phyloP scores from a whole-genome alignment of 495 filamentous ascomycete genomes.

The Elasticomyces elasticus region DNA sequence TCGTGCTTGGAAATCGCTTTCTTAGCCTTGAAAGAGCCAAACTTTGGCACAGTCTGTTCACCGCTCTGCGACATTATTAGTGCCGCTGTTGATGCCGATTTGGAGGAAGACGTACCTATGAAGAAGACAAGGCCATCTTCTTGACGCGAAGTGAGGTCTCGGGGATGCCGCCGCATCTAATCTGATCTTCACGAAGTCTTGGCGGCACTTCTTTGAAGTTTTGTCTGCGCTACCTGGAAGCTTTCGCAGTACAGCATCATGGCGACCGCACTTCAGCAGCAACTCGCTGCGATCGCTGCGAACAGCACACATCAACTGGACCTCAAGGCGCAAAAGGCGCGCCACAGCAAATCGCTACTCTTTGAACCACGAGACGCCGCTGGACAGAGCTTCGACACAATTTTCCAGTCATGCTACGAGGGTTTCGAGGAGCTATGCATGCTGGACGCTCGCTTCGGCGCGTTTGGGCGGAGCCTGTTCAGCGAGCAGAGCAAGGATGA shows the following conservation, averaged over 20 bases:
- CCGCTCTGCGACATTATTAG: constrained; percentile 1
- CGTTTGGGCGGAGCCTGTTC: constrained; percentile 66
- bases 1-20: background rate
- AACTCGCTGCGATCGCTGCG: constrained; percentile 33
- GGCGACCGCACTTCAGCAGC: constrained; percentile 31
- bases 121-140: background rate
- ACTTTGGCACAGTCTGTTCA: constrained; percentile 22
- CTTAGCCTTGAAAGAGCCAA: constrained; percentile 29
- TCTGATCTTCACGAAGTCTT: constrained; percentile 2
- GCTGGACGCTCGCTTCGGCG: constrained; percentile 63
- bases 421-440: constrained; percentile 84
- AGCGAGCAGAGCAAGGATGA: constrained; percentile 81
- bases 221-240: background rate
- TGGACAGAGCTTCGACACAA: constrained; percentile 74
- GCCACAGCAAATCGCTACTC: constrained; percentile 84
- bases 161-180: background rate
- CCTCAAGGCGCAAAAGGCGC: constrained; percentile 75
- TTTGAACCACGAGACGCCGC: constrained; percentile 75
- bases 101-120: background rate
- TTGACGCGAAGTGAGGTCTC: background rate
- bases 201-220: background rate
- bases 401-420: constrained; percentile 77
- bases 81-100: background rate
- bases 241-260: background rate
- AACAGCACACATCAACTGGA: constrained; percentile 49